Evolutionary conservation across 1,284 basidiomycete genomes (phyloP).

Genomic region (Exobasidium rhododendri): DNA sequence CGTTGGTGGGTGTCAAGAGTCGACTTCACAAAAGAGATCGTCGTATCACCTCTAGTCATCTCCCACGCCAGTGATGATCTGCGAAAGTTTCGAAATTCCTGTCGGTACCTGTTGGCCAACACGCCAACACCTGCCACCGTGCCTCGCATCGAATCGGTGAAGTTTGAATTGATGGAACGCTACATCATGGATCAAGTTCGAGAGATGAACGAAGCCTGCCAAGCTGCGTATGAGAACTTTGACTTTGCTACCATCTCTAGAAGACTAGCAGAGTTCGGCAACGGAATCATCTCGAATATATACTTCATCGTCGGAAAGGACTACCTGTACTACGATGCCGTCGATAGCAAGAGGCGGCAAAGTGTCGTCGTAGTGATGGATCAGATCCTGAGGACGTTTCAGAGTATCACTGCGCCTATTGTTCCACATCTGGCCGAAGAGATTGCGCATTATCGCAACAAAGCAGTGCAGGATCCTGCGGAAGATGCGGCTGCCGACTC

Average conservation of each 20-base stretch:
- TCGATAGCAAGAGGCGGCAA: slow-evolving; percentile 62
- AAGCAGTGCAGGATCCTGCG: slow-evolving; percentile 31
- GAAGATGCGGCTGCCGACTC: slow-evolving; percentile 11
- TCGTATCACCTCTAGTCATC: slow-evolving; percentile 76
- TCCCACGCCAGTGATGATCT: slow-evolving; percentile 73
- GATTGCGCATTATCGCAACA: slow-evolving; percentile 62
- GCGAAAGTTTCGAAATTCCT: slow-evolving; percentile 81
- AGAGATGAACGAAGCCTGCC: slow-evolving; percentile 66
- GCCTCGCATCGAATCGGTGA: slow-evolving; percentile 11
- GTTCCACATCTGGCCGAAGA: slow-evolving; percentile 90
- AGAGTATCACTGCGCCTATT: slow-evolving; percentile 76
- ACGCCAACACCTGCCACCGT: slow-evolving; percentile 23
- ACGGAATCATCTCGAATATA: slow-evolving; percentile 60
- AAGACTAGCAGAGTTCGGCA: slow-evolving; percentile 57
- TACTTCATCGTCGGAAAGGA: slow-evolving; percentile 94
- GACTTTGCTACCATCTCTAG: slow-evolving; percentile 69
- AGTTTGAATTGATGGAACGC: slow-evolving; percentile 52
- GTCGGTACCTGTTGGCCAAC: slow-evolving; percentile 85
- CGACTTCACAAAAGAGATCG: slow-evolving; percentile 84
- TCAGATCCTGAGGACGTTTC: slow-evolving; percentile 70
- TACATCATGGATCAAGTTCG: slow-evolving; percentile 83
- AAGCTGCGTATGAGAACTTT: slow-evolving; percentile 69
- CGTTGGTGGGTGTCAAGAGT: slow-evolving; percentile 88
- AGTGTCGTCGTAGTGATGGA: slow-evolving; percentile 70
- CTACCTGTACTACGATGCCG: slow-evolving; percentile 73